Evolutionary conservation across 805 yeast genomes (phyloP), one percentile per base, ranked within the genome.

Genomic region (Kodamaea restingae): DNA sequence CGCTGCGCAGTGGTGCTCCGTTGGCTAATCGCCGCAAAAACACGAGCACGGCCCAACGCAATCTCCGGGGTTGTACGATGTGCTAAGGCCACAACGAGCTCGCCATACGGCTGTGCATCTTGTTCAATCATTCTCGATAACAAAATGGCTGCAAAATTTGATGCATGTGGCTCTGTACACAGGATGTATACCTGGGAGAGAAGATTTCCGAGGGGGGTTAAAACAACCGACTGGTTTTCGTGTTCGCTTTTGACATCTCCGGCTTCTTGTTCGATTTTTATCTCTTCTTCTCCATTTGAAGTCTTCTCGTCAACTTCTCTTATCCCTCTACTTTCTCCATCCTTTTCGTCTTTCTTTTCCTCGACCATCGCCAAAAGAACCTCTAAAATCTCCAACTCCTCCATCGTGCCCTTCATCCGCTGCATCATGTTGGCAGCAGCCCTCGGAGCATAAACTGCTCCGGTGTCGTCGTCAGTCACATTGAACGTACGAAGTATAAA

Each of bases 381-480:
- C 15, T 64, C 58, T 6, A 75, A 60, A 4, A 80, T 52, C 0
- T 52, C 47, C 15, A 72, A 51, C 67, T 80, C 71, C 17, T 58
- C 37, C 2, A 15, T 30, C 8, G 39, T 44, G 5, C 51, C 31
- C 26, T 18, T 40, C 17, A 83, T 56, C 51, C 3, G 67, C 18
- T 20, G 41, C 15, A 83, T 52, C 2, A 71, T 42, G 1, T 74
- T 63, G 14, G 87, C 48, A 1, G 88, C 55, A 0, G 84, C 71
- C 31, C 87, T 59, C 0, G 98, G 97, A 6, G 84, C 63, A 54
- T 91, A 96, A 14, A 74, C 71, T 0, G 78, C 65, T 6, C 82
- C 61, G 84, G 88, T 87, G 45, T 88, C 98, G 49, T 88, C 97
- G 46, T 91, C 98, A 30, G 75, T 76, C 20, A 88, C 78, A 46